These are phyloP conservation scores for Acacia pycnantha DNA, from an alignment of 331 rosid genomes.

Conservation along the genomic window DNA sequence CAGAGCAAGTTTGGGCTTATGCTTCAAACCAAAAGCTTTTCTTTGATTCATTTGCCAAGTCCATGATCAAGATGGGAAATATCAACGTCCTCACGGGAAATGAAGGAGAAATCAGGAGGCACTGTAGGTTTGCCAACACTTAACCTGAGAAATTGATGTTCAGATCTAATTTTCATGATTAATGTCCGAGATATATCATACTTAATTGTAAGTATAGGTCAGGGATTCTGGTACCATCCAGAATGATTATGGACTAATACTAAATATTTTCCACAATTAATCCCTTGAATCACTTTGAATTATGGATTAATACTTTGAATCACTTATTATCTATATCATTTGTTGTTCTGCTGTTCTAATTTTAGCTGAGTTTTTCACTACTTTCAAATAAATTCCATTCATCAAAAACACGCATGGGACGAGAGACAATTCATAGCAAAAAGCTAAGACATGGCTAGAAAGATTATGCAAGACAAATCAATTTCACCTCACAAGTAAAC, in stretches of 20 bases:
- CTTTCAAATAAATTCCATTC: not conserved
- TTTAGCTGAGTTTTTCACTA: not conserved
- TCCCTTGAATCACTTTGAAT: not conserved
- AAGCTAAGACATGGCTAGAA: not conserved
- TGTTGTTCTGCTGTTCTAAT: not conserved
- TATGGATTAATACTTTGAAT: too few species aligned
- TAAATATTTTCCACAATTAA: not conserved
- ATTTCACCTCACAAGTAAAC: not conserved
- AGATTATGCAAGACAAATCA: not conserved
- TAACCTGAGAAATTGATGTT: not conserved
- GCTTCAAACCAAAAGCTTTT: conserved; percentile 66
- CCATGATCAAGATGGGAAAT: conserved; percentile 84
- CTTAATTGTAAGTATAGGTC: not conserved
- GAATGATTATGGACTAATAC: not conserved
- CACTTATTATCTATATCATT: not conserved
- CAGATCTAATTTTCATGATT: not conserved
- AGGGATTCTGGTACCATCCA: not conserved
- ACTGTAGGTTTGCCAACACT: conserved; percentile 66
- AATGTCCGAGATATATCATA: not conserved
- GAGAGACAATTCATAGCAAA: not conserved
- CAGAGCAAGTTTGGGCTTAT: conserved; percentile 56
- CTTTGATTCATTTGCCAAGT: conserved; percentile 65
- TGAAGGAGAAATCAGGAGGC: conserved; percentile 67
- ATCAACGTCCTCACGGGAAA: conserved; percentile 66
- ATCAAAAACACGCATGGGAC: not conserved